A percentile compares a stretch with the other conserved stretches of the same genome.
phyloP scores from a whole-genome alignment of 306 rosid genomes.

The Gastrolobium villosum region DNA sequence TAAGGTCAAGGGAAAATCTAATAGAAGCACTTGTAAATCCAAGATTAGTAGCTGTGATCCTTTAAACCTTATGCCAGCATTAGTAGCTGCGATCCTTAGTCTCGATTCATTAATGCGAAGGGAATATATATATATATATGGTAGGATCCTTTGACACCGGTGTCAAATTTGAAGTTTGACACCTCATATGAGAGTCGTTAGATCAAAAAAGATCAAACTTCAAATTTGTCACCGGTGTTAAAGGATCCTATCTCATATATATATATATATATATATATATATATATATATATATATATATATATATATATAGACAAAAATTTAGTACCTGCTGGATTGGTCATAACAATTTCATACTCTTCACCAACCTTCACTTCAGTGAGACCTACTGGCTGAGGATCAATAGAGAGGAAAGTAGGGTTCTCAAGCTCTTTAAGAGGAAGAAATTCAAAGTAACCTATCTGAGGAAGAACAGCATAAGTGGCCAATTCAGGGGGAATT shows the following conservation, averaged over 20 bases:
- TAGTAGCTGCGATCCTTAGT: not conserved
- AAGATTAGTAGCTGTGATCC: not conserved
- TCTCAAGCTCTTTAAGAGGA: conserved; percentile 55
- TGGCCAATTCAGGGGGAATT: conserved; percentile 71
- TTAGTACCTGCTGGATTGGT: conserved; percentile 86
- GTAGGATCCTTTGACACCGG: too few relatives aligned
- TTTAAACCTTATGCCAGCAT: not conserved
- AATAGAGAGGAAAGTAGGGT: conserved; percentile 15
- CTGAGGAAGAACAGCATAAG: conserved; percentile 85
- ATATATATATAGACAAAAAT: not conserved
- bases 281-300: too few relatives aligned
- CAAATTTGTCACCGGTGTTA: too few relatives aligned
- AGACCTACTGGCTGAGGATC: conserved; percentile 71
- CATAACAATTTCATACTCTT: conserved; percentile 79
- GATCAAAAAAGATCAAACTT: too few relatives aligned
- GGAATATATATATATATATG: not conserved
- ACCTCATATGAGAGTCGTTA: too few relatives aligned
- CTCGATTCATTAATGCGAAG: not conserved
- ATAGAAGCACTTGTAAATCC: conserved; percentile 26
- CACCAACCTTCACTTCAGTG: conserved; percentile 74
- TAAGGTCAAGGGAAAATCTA: conserved; percentile 3
- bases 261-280: too few relatives aligned
- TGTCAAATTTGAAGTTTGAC: too few relatives aligned
- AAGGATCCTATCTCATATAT: too few relatives aligned
- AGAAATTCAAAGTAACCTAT: conserved; percentile 90